These are phyloP conservation scores for Teunomyces panamensis DNA, from an alignment of 805 yeast species.

Conservation along the genomic window DNA sequence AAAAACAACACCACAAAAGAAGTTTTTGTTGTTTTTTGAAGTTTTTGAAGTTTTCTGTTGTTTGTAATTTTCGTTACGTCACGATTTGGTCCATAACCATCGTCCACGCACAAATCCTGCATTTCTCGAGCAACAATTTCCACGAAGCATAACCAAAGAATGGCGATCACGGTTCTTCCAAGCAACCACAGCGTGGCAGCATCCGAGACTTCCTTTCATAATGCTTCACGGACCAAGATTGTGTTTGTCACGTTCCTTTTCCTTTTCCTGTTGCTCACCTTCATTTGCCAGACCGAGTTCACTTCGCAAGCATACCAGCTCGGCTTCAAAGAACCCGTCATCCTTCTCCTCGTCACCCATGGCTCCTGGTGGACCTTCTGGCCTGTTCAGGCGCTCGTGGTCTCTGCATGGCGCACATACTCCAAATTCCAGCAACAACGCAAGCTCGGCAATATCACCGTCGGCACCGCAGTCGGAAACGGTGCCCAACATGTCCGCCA, in stretches of 20 bases:
- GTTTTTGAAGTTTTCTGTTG: background rate
- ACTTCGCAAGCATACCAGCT: slow-evolving; percentile 64
- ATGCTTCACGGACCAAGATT: slow-evolving; percentile 35
- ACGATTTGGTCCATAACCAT: background rate
- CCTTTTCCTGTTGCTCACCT: slow-evolving; percentile 44
- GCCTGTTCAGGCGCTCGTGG: slow-evolving; percentile 59
- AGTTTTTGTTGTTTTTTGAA: no score
- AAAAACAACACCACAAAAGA: background rate
- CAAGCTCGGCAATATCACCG: slow-evolving; percentile 9
- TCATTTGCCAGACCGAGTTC: slow-evolving; percentile 78
- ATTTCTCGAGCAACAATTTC: background rate
- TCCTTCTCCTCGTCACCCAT: slow-evolving; percentile 67
- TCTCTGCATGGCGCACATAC: slow-evolving; percentile 47
- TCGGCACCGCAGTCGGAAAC: slow-evolving; percentile 13
- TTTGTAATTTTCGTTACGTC: background rate
- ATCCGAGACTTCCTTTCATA: slow-evolving; percentile 19
- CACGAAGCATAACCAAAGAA: slow-evolving; percentile 8
- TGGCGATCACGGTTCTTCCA: slow-evolving; percentile 35
- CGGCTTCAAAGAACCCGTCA: slow-evolving; percentile 65
- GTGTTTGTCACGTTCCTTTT: slow-evolving; percentile 33
- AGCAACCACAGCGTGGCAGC: slow-evolving; percentile 17
- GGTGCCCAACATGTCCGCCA: background rate
- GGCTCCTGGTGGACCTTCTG: slow-evolving; percentile 73
- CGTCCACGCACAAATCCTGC: background rate
- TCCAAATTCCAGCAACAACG: slow-evolving; percentile 20